Evolutionary conservation across 1,284 basidiomycete species (phyloP), one percentile per base, ranked within the genome.

Genomic region (Ceratobasidium papillatum): DNA sequence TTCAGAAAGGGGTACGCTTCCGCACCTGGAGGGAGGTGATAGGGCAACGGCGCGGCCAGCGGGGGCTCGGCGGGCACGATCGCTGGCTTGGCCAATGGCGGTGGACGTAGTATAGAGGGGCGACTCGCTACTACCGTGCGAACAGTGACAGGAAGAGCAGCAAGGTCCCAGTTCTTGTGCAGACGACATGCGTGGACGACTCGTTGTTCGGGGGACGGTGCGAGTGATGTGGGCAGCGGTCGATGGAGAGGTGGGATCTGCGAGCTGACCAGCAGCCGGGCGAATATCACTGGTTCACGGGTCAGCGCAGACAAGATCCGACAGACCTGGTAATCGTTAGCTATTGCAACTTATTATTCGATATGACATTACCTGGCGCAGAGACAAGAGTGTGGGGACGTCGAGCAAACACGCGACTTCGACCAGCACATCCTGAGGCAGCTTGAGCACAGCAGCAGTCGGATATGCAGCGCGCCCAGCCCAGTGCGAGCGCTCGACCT

Each of bases 1-100:
- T 68, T 68, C 32, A 68, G 34, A 34, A 68, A 68, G 25, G 65
- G 65, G 34, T 68, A 68, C 38, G 65, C 65, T 4, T 68, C 65
- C 65, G 65, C 65, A 68, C 65, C 65, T 54, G 65, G 65, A 41
- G 65, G 65, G n/a, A 68, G 65, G 51, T 68, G 65, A 34, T 68
- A 68, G 4, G 65, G 49, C 51, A 68, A 22, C 5, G 65, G 65
- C 17, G 34, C 51, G 41, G n/a, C 30, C 19, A 38, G 41, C 41
- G 43, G 43, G 9, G 43, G 41, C 22, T 41, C 22, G 36, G 61
- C 14, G 38, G 43, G 61, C 22, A 25, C 25, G 8, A 52, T 43
- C 9, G 2, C 19, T 36, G 12, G 63, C 17, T 34, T 43, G 63
- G 63, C 63, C 17, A 49, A 22, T 17, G 62, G 41, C 14, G 38